Conservation (phyloP, 495 filamentous ascomycete species). For the Talaromyces stipitatus region DNA sequence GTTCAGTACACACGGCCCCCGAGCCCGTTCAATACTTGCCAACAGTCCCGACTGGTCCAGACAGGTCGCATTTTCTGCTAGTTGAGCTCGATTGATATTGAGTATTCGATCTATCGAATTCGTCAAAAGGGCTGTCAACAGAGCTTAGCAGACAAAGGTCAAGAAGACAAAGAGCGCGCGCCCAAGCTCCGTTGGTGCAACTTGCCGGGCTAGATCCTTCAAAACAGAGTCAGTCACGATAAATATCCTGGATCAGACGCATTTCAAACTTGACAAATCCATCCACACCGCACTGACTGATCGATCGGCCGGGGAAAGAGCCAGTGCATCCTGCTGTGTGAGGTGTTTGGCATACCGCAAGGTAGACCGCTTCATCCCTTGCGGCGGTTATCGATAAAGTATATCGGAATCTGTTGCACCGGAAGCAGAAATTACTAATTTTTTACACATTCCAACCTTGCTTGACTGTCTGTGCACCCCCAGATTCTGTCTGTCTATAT, state of each 20-base stretch:
- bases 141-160: no score
- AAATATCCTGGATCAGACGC: background rate
- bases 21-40: no score
- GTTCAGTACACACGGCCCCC: background rate
- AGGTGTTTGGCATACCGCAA: background rate
- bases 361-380: background rate
- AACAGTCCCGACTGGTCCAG: no score
- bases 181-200: background rate
- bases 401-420: background rate
- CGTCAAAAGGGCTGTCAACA: background rate
- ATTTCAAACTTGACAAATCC: background rate
- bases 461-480: background rate
- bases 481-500: background rate
- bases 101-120: background rate
- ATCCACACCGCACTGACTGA: background rate
- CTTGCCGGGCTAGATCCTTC: background rate
- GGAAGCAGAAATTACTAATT: background rate
- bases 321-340: background rate
- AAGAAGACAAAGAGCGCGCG: background rate
- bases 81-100: no score
- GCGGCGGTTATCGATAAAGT: conserved; percentile 1
- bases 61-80: no score
- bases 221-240: background rate
- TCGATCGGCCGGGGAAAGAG: background rate
- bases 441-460: background rate